phyloP scores from a whole-genome alignment of 768 basidiomycete genomes.

The Pleurotus giganteus region DNA sequence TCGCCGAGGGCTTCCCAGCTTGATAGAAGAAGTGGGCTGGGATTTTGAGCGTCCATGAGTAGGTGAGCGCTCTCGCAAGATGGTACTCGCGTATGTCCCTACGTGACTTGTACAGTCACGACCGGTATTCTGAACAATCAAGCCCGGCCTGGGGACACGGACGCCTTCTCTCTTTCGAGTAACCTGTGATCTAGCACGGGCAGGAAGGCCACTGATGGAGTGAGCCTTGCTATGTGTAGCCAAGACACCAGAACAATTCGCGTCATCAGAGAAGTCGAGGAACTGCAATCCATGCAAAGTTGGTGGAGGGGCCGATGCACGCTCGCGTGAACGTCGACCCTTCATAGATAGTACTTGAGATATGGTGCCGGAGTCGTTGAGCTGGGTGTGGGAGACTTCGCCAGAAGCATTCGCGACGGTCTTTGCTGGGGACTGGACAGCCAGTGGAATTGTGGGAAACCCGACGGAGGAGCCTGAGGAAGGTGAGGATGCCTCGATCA shows the following conservation, averaged over 20 bases:
- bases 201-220: slow-evolving; percentile 1
- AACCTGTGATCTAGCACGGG: not conserved
- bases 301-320: slow-evolving; percentile 7
- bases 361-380: not conserved
- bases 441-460: not conserved
- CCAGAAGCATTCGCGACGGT: not conserved
- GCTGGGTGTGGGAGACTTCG: not conserved
- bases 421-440: not conserved
- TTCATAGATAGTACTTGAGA: not conserved
- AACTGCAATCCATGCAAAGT: slow-evolving; percentile 1
- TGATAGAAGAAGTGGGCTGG: slow-evolving; percentile 26
- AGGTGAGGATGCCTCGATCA: not conserved
- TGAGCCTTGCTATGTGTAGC: not conserved
- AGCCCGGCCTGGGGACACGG: not conserved
- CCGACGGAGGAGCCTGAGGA: not conserved
- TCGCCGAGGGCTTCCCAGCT: slow-evolving; percentile 49
- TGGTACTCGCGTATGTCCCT: not conserved
- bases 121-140: not conserved
- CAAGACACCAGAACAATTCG: not conserved
- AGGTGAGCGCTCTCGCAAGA: slow-evolving; percentile 2
- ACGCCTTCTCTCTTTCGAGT: not conserved
- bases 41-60: slow-evolving; percentile 21
- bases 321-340: not conserved
- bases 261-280: slow-evolving; percentile 4
- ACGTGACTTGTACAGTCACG: too few species aligned